phyloP scores from a whole-genome alignment of 305 asterid genomes.

The Fraxinus sp. region DNA sequence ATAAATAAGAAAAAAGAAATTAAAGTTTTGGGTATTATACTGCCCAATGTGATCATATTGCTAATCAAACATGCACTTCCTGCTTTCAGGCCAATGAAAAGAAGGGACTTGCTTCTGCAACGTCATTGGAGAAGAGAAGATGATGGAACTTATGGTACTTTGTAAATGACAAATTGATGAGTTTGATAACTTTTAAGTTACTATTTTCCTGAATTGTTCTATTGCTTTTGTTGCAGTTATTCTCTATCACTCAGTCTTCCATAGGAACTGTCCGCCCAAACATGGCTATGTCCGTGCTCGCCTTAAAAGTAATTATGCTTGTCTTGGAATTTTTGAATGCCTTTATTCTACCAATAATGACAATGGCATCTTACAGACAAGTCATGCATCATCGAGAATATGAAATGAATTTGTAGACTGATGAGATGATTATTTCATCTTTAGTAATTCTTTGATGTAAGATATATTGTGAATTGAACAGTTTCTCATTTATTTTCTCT shows the following conservation, averaged over 20 bases:
- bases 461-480: neutral
- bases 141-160: constrained; percentile 84
- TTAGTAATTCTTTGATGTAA: neutral
- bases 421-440: neutral
- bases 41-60: neutral
- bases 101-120: constrained; percentile 71
- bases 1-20: neutral
- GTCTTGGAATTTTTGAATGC: constrained; percentile 19
- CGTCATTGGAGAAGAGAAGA: constrained; percentile 97
- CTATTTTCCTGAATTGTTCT: constrained; percentile 16
- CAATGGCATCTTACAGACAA: neutral
- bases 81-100: constrained; percentile 66
- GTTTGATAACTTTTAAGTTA: constrained; percentile 5
- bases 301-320: constrained; percentile 81
- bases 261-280: constrained; percentile 67
- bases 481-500: neutral
- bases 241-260: constrained; percentile 77
- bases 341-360: constrained; percentile 3
- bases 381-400: neutral
- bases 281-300: constrained; percentile 74
- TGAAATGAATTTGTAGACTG: neutral
- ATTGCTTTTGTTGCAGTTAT: constrained; percentile 53
- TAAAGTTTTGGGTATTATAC: neutral
- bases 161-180: neutral
- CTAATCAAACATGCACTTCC: neutral